Evolutionary conservation across 495 filamentous ascomycete species (phyloP).

Genomic region (Chaetomium tenue): DNA sequence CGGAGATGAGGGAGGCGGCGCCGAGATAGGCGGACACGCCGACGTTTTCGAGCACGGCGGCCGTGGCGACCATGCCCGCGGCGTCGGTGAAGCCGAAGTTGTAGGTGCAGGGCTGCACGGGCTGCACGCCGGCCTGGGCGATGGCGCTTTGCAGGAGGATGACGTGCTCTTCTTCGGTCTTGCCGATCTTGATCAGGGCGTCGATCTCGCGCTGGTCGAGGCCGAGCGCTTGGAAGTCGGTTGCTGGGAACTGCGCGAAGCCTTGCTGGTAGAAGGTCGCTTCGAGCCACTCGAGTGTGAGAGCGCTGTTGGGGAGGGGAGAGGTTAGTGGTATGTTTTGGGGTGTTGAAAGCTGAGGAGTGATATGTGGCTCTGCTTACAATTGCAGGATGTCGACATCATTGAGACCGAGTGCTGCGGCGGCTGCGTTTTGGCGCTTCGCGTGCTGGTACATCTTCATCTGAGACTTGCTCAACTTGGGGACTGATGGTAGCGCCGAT

Average conservation of each 20-base stretch:
- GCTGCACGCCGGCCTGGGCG: slow-evolving; percentile 52
- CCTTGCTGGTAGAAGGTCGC: slow-evolving; percentile 60
- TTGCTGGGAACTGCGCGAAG: slow-evolving; percentile 58
- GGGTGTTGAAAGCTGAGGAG: not conserved
- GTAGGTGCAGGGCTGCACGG: slow-evolving; percentile 60
- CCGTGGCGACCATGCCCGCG: slow-evolving; percentile 58
- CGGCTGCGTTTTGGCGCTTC: slow-evolving; percentile 55
- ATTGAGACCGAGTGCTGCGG: slow-evolving; percentile 51
- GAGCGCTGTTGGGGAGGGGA: slow-evolving; percentile 46
- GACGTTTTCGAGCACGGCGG: slow-evolving; percentile 60
- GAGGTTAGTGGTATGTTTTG: slow-evolving; percentile 12
- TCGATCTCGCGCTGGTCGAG: slow-evolving; percentile 48
- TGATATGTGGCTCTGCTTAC: slow-evolving; percentile 42
- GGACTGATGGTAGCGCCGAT: slow-evolving; percentile 46
- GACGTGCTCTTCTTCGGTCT: slow-evolving; percentile 58
- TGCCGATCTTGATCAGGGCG: slow-evolving; percentile 52
- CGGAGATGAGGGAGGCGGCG: slow-evolving; percentile 56
- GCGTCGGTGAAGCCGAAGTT: slow-evolving; percentile 62
- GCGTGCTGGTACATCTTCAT: slow-evolving; percentile 45
- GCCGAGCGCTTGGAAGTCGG: slow-evolving; percentile 58
- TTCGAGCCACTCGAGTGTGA: slow-evolving; percentile 66
- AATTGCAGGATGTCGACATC: slow-evolving; percentile 72
- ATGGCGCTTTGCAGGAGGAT: slow-evolving; percentile 55
- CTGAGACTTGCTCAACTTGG: slow-evolving; percentile 45
- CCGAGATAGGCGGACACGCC: slow-evolving; percentile 63